Evolutionary conservation across 257 asterid species (phyloP).

Genomic region (Rauvolfia tetraphylla): DNA sequence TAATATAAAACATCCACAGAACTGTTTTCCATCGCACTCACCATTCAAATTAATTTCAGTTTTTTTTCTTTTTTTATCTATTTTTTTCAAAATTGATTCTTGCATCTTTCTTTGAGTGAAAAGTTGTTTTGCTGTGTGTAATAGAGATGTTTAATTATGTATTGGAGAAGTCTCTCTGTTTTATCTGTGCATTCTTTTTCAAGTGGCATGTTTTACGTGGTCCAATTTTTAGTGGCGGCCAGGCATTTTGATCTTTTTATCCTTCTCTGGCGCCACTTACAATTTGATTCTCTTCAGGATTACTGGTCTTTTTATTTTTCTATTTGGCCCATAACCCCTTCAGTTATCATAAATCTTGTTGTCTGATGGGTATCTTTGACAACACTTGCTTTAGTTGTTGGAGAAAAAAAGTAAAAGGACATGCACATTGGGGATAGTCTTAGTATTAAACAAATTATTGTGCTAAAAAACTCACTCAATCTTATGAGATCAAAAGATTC

Average conservation of each 20-base stretch:
- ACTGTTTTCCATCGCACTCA: not conserved
- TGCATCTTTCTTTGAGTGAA: not conserved
- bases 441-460: not conserved
- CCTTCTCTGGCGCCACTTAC: conserved; percentile 32
- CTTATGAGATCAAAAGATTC: not conserved
- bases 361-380: not conserved
- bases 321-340: conserved; percentile 24
- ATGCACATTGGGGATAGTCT: not conserved
- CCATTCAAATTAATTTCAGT: not conserved
- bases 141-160: not conserved
- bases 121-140: not conserved
- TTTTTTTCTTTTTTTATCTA: too few species aligned
- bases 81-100: not conserved
- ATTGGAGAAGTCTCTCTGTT: not conserved
- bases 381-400: not conserved
- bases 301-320: conserved; percentile 8
- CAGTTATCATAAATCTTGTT: not conserved
- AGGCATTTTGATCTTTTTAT: conserved; percentile 22
- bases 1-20: not conserved
- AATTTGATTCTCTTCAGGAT: conserved; percentile 22
- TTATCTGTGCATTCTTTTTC: conserved; percentile 18
- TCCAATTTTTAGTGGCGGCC: conserved; percentile 35
- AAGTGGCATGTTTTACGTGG: conserved; percentile 22
- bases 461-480: not conserved
- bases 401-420: not conserved